A percentile compares a stretch with the other conserved stretches of the same genome.
Conservation (phyloP, 192 early-diverging fungal species). For the Pilaira anomala region DNA sequence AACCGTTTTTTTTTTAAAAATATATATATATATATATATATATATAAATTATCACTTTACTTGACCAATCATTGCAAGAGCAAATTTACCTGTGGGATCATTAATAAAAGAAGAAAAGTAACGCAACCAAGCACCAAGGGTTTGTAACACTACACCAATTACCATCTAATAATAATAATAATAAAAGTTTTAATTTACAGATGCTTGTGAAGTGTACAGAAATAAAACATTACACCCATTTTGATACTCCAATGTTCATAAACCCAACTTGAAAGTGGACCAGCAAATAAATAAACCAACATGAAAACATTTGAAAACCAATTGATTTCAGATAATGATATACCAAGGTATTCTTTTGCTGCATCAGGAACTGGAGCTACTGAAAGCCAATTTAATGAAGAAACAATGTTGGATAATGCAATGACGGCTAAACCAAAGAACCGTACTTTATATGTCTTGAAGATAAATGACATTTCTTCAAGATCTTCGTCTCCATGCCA, state of each 20-base stretch:
- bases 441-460: conserved; percentile 40
- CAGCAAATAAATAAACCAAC: conserved; percentile 42
- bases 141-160: conserved; percentile 39
- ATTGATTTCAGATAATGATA: conserved; percentile 34
- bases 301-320: conserved; percentile 45
- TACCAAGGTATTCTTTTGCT: conserved; percentile 32
- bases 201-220: no score
- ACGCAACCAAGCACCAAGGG: conserved; percentile 46
- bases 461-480: conserved; percentile 8
- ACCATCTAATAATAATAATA: conserved; percentile 25
- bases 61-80: conserved; percentile 48
- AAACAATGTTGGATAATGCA: conserved; percentile 41
- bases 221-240: conserved; percentile 25
- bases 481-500: neutral
- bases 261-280: conserved; percentile 41
- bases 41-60: conserved; percentile 7
- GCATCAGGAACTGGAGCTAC: conserved; percentile 42
- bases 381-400: conserved; percentile 44
- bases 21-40: neutral
- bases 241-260: conserved; percentile 44
- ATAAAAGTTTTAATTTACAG: no score
- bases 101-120: conserved; percentile 42
- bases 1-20: neutral
- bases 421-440: conserved; percentile 47
- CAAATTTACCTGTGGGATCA: conserved; percentile 35